Base-by-base conservation (phyloP, 179 eudicot species). In the Beta corolliflora region DNA sequence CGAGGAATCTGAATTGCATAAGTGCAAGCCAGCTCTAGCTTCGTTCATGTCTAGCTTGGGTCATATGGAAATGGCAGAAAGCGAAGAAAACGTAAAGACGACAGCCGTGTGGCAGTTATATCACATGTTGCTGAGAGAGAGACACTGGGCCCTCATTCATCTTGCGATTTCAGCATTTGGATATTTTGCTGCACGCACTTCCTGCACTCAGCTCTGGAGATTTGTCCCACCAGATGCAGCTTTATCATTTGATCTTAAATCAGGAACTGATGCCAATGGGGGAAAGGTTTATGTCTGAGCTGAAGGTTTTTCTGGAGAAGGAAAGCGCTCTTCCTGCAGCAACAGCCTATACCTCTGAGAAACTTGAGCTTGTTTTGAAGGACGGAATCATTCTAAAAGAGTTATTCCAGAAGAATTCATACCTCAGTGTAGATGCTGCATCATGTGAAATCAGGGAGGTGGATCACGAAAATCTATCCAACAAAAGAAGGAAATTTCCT, bases 71-170 rank as follows among this genome's bases (percentile, higher is more conserved):
- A 85, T 94, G 79, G 83, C 76, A 75, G 98, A 90, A 82, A 68
- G 66, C 78, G 93, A 92, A 5, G 85, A 81, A 69, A 82, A 83
- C 81, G 73, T 73, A 41, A 92, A 86, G 83, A 86, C 86, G 85
- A 83, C 86, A 71, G 92, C 96, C 77, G 84, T 88, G 55, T 88
- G 90, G 88, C 92, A 90, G 60, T 80, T 95, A 75, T 95, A 86
- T 83, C 97, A 92, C 88, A 86, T 94, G 94, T 74, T 96, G 84
- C 83, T 96, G 16, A 87, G 89, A 80, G 98, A 96, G 85, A 89
- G 88, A 71, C 94, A 96, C 77, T 96, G 99, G 99, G 99, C 98
- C 69, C 87, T 94, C 50, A 89, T 85, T 81, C 94, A 94, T 85
- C 86, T 94, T 44, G 90, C 93, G 21, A 79, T 90, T 63, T 77